A percentile compares a stretch with the other conserved stretches of the same genome.
phyloP scores from a whole-genome alignment of 306 rosid genomes.

The Rosa persica region DNA sequence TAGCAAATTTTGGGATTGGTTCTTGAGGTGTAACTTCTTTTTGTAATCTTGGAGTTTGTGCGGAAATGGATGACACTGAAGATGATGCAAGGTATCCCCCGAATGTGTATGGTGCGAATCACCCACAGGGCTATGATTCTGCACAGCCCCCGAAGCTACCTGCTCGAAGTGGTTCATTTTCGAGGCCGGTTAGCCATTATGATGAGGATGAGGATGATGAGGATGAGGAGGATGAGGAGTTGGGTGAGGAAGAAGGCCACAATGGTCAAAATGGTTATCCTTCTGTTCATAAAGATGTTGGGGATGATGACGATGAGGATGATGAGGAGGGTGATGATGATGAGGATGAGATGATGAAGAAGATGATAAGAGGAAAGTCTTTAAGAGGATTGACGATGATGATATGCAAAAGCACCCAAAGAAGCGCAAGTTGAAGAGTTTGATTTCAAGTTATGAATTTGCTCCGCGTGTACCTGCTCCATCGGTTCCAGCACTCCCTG shows the following conservation, averaged over 20 bases:
- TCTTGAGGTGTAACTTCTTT: neutral
- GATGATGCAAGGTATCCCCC: slow-evolving; percentile 59
- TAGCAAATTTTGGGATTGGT: slow-evolving; percentile 7
- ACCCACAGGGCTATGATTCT: slow-evolving; percentile 54
- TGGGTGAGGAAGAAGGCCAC: slow-evolving; percentile 50
- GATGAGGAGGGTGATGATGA: slow-evolving; percentile 34
- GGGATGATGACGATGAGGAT: slow-evolving; percentile 11
- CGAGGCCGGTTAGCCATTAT: slow-evolving; percentile 39
- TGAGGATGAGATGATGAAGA: slow-evolving; percentile 43
- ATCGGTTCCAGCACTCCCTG: slow-evolving; percentile 35
- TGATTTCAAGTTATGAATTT: slow-evolving; percentile 72
- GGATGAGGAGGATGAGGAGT: slow-evolving; percentile 43
- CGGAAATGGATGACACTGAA: slow-evolving; percentile 70
- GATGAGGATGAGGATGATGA: slow-evolving; percentile 51
- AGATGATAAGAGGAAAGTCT: slow-evolving; percentile 35
- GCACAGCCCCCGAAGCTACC: slow-evolving; percentile 38
- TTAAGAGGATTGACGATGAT: slow-evolving; percentile 38
- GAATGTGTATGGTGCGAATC: slow-evolving; percentile 40
- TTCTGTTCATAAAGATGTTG: slow-evolving; percentile 27
- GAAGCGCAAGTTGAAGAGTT: slow-evolving; percentile 71
- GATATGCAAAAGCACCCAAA: slow-evolving; percentile 63
- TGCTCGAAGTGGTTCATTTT: slow-evolving; percentile 39
- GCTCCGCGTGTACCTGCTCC: slow-evolving; percentile 58
- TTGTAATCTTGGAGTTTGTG: slow-evolving; percentile 17
- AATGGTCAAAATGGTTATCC: slow-evolving; percentile 44